Base-by-base conservation (phyloP, 331 rosid species). In the Phaseolus coccineus region DNA sequence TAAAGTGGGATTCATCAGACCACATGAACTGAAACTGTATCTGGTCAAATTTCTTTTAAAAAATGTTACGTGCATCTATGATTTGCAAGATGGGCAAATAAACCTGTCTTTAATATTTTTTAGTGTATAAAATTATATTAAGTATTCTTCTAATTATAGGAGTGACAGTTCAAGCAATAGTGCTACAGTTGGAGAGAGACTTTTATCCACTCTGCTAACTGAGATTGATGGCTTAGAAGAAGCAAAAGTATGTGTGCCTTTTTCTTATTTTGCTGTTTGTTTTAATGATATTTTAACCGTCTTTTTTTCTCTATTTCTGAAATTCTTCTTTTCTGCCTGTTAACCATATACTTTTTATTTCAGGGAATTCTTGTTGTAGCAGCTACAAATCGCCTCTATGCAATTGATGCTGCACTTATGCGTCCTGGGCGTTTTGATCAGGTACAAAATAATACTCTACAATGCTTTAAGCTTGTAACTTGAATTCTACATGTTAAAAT, bases 201-300 rank as follows among this genome's bases (percentile, higher is more conserved):
- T 93, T 87, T 87, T 93, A 58, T 88, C 99, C 63, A 95, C 99
- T 57, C 81, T 93, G 82, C 89, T 95, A 33, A 95, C 98, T 11
- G 99, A 95, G 82, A 95, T 95, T 92, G 98, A 95, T 87, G 99
- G 99, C 76, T 82, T 95, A 73, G 97, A 91, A 85, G 97, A 91
- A 86, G 91, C 97, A 69, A 95, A 89, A 89, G 99, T 93, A 39
- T 48, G 80, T 74, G 8, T 64, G 65, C 55, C 30, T 5, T 66
- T 62, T 59, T 64, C 50, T 63, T 52, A 24, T 6, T 53, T 8
- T 52, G 13, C 52, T 70, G 40, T 58, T 69, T 22, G 19, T 56
- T 69, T 55, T 47, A 28, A n/a, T 47, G 53, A 71, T 22, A 48
- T 58, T 57, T 73, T 40, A 22, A 35, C 19, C 56, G 6, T 39